phyloP scores from a whole-genome alignment of 345 rosid species.

The Arabidopsis arenosa region DNA sequence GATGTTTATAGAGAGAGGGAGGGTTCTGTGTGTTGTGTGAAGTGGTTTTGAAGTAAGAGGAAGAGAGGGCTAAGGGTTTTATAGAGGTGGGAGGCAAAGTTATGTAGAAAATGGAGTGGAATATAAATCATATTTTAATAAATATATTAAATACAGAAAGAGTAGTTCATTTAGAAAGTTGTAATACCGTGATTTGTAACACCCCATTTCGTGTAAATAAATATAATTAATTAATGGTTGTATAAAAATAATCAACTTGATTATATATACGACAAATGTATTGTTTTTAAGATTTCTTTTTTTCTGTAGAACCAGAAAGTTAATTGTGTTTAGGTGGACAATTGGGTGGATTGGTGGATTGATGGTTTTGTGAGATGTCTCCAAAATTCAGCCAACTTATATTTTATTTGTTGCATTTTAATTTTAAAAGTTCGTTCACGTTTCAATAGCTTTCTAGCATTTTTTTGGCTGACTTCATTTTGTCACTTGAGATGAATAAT shows the following conservation, averaged over 20 bases:
- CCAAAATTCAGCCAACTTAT: not conserved
- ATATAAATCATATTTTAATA: conserved; percentile 11
- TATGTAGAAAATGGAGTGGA: conserved; percentile 20
- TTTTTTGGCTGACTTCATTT: conserved; percentile 1
- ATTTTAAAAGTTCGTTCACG: not conserved
- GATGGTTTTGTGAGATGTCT: conserved; percentile 5
- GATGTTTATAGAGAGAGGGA: conserved; percentile 26
- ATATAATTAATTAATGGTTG: conserved; percentile 21
- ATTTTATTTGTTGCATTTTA: conserved; percentile 8
- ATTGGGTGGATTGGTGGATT: conserved; percentile 9
- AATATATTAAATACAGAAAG: conserved; percentile 15
- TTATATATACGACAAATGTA: conserved; percentile 3
- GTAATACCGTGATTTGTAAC: conserved; percentile 13
- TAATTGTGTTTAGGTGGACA: conserved; percentile 25
- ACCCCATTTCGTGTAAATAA: not conserved
- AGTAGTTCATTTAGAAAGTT: conserved; percentile 18
- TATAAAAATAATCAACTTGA: not conserved
- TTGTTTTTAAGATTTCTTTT: not conserved
- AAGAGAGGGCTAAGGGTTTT: conserved; percentile 49
- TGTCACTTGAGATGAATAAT: not conserved
- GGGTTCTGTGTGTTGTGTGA: conserved; percentile 25
- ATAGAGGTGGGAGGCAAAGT: conserved; percentile 50
- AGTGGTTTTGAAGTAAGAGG: conserved; percentile 44
- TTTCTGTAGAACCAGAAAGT: conserved; percentile 23
- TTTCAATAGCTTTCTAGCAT: not conserved